phyloP scores from a whole-genome alignment of 2,329 filamentous ascomycete genomes.

The Neopestalotiopsis sp. region DNA sequence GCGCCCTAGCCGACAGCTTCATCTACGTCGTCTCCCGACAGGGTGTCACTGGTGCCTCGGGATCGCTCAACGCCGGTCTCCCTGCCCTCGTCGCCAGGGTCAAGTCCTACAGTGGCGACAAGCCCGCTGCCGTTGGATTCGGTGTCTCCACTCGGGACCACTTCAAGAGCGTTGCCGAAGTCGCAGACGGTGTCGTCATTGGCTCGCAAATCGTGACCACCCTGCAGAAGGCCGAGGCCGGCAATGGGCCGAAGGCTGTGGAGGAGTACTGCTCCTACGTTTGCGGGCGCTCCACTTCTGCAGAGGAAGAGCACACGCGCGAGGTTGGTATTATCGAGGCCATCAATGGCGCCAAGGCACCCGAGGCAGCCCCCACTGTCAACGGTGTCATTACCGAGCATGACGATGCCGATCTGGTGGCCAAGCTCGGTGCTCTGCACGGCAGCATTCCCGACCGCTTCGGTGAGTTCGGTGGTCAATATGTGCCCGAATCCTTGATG shows the following conservation, averaged over 20 bases:
- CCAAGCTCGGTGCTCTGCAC: constrained; percentile 84
- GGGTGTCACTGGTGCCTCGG: constrained; percentile 92
- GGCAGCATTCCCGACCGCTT: constrained; percentile 83
- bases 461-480: constrained; percentile 95
- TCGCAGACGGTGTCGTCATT: constrained; percentile 94
- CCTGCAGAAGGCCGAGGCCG: constrained; percentile 70
- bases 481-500: constrained; percentile 97
- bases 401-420: constrained; percentile 65
- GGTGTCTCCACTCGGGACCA: constrained; percentile 96
- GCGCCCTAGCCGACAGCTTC: constrained; percentile 96
- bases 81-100: constrained; percentile 84
- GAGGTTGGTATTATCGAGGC: constrained; percentile 76
- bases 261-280: constrained; percentile 84
- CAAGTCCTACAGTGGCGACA: constrained; percentile 89
- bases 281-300: constrained; percentile 49
- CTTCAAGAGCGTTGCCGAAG: constrained; percentile 81
- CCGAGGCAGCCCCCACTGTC: constrained; percentile 66
- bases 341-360: constrained; percentile 64
- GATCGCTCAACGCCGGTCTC: constrained; percentile 80
- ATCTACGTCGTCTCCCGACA: constrained; percentile 98
- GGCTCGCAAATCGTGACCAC: constrained; percentile 93
- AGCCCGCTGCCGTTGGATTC: constrained; percentile 91
- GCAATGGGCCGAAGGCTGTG: constrained; percentile 73
- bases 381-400: constrained; percentile 67
- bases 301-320: constrained; percentile 52